Evolutionary conservation across 2,329 filamentous ascomycete species (phyloP).

Genomic region (Graphium sp.): DNA sequence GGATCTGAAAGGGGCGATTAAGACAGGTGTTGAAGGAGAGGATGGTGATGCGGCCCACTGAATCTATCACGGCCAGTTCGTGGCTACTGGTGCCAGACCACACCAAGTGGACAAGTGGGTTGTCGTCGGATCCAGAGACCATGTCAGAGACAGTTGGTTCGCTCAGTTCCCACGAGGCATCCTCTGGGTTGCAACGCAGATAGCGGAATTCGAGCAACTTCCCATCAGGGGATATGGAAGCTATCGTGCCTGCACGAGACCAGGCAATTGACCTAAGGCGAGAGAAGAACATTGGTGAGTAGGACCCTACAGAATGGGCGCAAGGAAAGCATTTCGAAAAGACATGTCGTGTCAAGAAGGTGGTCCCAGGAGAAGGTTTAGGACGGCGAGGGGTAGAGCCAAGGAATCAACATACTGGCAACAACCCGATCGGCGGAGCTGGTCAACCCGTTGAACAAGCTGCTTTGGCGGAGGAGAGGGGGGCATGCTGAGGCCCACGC

Average conservation of each 20-base stretch:
- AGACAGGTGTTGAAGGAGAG: slow-evolving; percentile 54
- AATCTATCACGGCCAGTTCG: slow-evolving; percentile 73
- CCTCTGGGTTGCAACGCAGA: slow-evolving; percentile 48
- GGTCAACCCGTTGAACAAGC: slow-evolving; percentile 57
- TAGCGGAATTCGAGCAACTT: slow-evolving; percentile 55
- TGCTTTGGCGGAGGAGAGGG: slow-evolving; percentile 39
- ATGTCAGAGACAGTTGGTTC: slow-evolving; percentile 49
- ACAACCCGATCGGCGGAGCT: slow-evolving; percentile 59
- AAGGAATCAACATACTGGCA: slow-evolving; percentile 47
- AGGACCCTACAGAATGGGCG: too few relatives aligned
- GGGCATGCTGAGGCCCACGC: slow-evolving; percentile 15
- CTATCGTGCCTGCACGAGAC: slow-evolving; percentile 78
- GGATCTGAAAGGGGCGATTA: slow-evolving; percentile 50
- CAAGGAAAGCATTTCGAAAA: too few relatives aligned
- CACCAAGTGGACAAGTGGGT: slow-evolving; percentile 60
- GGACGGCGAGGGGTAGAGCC: slow-evolving; percentile 1
- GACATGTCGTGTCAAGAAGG: too few relatives aligned
- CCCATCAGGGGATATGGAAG: slow-evolving; percentile 60
- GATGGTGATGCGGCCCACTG: slow-evolving; percentile 60
- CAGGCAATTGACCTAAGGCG: slow-evolving; percentile 71
- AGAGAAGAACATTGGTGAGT: too few relatives aligned
- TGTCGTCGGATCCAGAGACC: slow-evolving; percentile 43
- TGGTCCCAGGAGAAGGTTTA: too few relatives aligned
- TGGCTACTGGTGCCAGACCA: slow-evolving; percentile 60
- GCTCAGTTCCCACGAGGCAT: slow-evolving; percentile 62